Base-by-base conservation (phyloP, 495 filamentous ascomycete species). In the Aspergillus ostianus region DNA sequence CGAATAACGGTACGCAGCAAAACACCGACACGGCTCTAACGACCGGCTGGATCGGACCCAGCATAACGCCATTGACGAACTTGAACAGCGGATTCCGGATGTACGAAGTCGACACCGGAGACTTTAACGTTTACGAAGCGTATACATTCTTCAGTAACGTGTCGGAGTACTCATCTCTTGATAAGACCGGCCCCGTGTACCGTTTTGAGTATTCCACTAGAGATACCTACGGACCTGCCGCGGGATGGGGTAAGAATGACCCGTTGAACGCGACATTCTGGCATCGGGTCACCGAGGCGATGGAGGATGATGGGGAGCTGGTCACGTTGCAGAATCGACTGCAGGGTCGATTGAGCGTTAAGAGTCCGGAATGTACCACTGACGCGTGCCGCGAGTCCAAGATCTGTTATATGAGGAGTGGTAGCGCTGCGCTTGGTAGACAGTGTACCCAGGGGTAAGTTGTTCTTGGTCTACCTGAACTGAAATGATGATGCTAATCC, bases 341-440 rank as follows among this genome's bases (percentile, higher is more conserved):
- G 55, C 80, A 86, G 64, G 84, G 84, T 4, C 83, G 81, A 63
- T 67, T 60, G 55, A 83, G 79, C 51, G 68, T 80, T 3, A 69
- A 70, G 64, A 81, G 75, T 17, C 82, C 82, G 0, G 76, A 75
- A 20, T 87, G 84, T 57, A 78, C 75, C 15, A 84, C 68, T 45
- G 63, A 57, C 0, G 78, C 67, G 15, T 87, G 84, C 62, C 73
- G 75, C 19, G 55, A 63, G 47, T 82, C 83, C 2, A 85, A 85
- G 73, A 71, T 87, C 18, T 87, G 84, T 55, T 86, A 86, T 60
- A 86, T 85, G 72, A 67, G 83, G 8, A 81, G 77, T 70, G 84
- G 82, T 4, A 83, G 80, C 67, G 73, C 69, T 23, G 76, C 79
- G 4, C 61, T 86, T 58, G 83, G 82, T 1, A 68, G 63, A 53